Base-by-base conservation (phyloP, 176 grass and related monocot species). In the Bromus sterilis region DNA sequence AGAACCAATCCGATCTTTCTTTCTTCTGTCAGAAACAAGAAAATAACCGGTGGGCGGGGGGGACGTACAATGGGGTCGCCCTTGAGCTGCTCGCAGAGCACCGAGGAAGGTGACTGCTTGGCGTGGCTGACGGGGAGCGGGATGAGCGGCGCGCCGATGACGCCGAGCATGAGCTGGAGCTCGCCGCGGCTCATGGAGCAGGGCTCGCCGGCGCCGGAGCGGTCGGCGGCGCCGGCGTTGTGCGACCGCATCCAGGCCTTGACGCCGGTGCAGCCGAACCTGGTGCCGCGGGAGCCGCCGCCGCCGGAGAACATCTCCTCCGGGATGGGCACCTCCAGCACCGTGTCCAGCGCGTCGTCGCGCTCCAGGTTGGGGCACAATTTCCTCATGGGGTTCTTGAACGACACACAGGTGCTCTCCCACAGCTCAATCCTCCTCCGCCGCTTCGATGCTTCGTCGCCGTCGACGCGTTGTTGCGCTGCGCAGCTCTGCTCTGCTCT, bases 91-190 rank as follows among this genome's bases (percentile, higher is more conserved):
- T 89, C 88, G 75, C 85, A 85, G 60, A 93, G 81, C 28, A 89
- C 84, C 10, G 86, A 83, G 21, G 72, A 84, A 8, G 93, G 92
- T 16, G 92, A 99, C 66, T 93, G 93, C 32, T 87, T 82, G 62
- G 84, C 78, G 71, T 92, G 90, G 76, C 87, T 65, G 82, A 95
- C 85, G 5, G 96, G 93, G 20, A 99, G 91, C 48, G 93, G 93
- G 41, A 99, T 91, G 84, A 95, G 96, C 28, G 96, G 96, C 30
- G 96, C 96, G 44, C 96, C 96, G 48, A 99, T 95, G 79, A 99
- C 93, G 59, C 96, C 96, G 21, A 95, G 93, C 93, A 95, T 99
- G 82, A 99, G 96, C 85, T 99, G 96, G 2, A 99, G 96, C 86
- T 99, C 96, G 4, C 82, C 83, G 21, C 93, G 91, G 67, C 82